Evolutionary conservation across 768 basidiomycete species (phyloP).

Genomic region (Mycena vulgaris): DNA sequence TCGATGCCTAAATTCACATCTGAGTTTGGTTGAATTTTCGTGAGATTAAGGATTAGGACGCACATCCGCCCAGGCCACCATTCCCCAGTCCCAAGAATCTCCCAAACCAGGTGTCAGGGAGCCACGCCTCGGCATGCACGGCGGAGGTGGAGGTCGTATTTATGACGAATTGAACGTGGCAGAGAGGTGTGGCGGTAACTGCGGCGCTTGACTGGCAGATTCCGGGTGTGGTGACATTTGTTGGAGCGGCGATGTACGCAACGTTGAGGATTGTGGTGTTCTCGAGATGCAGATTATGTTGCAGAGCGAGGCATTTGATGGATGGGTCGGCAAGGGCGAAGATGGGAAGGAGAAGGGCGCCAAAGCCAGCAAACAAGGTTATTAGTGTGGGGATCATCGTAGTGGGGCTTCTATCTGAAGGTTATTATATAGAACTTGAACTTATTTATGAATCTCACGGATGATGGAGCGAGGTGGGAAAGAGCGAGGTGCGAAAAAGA

Average conservation of each 20-base stretch:
- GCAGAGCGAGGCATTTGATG: constrained; percentile 11
- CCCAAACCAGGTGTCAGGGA: constrained; percentile 20
- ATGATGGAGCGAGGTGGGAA: too few species aligned
- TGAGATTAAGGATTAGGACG: neutral
- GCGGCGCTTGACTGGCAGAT: constrained; percentile 11
- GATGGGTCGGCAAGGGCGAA: constrained; percentile 1
- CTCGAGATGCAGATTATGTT: constrained; percentile 11
- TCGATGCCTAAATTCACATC: constrained; percentile 23
- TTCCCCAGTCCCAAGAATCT: constrained; percentile 10
- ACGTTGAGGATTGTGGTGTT: constrained; percentile 15
- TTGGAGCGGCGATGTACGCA: constrained; percentile 7
- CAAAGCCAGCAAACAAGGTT: too few species aligned
- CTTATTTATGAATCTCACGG: too few species aligned
- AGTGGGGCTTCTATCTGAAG: too few species aligned
- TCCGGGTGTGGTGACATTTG: constrained; percentile 10
- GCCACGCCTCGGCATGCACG: constrained; percentile 21
- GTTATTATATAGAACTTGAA: too few species aligned
- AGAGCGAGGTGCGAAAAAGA: too few species aligned
- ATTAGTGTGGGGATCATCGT: too few species aligned
- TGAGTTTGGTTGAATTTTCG: neutral
- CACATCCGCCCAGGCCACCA: constrained; percentile 20
- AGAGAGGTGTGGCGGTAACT: constrained; percentile 10
- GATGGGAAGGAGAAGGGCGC: neutral
- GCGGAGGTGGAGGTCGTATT: constrained; percentile 18
- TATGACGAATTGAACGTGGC: constrained; percentile 18